Conservation (phyloP, 225 moss, liverwort and hornwort species). For the Asterella californica region DNA sequence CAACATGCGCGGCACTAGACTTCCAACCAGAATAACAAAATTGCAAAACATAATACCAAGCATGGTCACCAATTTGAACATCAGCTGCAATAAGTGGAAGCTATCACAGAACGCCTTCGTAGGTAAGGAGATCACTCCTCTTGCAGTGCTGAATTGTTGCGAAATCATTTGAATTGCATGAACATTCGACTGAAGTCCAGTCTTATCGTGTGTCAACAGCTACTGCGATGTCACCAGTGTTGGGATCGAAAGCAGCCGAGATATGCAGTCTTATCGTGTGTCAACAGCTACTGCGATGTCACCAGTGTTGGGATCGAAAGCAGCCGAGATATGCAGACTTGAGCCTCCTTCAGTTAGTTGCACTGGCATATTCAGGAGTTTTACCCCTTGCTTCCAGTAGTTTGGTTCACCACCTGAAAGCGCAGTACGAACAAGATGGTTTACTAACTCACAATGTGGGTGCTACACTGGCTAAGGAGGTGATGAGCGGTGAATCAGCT, state of each 20-base stretch:
- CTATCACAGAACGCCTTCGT: too few relatives aligned
- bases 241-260: conserved; percentile 28
- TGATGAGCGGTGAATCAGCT: neutral
- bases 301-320: conserved; percentile 24
- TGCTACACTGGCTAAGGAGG: neutral
- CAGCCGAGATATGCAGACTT: conserved; percentile 21
- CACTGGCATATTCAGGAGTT: conserved; percentile 47
- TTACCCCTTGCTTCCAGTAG: conserved; percentile 47
- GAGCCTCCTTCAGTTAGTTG: conserved; percentile 25
- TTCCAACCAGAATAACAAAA: too few relatives aligned
- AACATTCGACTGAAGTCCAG: too few relatives aligned
- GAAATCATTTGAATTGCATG: too few relatives aligned
- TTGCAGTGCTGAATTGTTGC: too few relatives aligned
- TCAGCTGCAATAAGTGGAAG: too few relatives aligned
- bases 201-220: neutral
- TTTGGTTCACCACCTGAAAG: conserved; percentile 12
- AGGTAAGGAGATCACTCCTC: too few relatives aligned
- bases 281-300: conserved; percentile 24
- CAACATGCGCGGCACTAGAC: too few relatives aligned
- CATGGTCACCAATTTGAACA: too few relatives aligned
- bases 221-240: conserved; percentile 25
- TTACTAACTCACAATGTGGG: neutral
- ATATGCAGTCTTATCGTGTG: conserved; percentile 1
- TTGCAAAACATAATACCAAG: too few relatives aligned
- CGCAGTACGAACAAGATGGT: neutral